A percentile compares a stretch with the other conserved stretches of the same genome.
These are phyloP conservation scores for Brassica juncea DNA, from an alignment of 345 rosid genomes.

Conservation along the genomic window DNA sequence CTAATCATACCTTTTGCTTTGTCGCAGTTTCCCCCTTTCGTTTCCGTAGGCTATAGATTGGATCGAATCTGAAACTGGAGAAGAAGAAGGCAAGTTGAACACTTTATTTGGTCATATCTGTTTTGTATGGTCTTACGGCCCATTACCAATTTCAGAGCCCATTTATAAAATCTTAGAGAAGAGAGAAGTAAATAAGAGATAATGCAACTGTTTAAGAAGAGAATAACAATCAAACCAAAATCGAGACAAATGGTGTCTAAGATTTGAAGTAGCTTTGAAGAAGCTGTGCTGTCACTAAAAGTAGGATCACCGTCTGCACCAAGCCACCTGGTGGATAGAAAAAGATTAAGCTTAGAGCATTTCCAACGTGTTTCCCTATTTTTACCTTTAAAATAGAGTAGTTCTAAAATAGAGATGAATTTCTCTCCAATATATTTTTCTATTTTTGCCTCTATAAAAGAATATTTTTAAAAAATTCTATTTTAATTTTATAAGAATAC, in stretches of 20 bases:
- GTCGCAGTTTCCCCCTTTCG: slow-evolving; percentile 1
- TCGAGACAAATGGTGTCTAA: not conserved
- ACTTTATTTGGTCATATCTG: not conserved
- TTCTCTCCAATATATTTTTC: too few species aligned
- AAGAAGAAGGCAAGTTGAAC: not conserved
- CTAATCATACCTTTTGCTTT: slow-evolving; percentile 14
- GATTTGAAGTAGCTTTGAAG: not conserved
- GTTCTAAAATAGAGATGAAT: too few species aligned
- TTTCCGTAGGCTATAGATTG: not conserved
- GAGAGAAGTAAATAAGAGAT: not conserved
- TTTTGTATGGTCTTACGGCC: not conserved
- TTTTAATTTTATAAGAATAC: too few species aligned
- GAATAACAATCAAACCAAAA: not conserved
- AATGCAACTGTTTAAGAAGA: not conserved
- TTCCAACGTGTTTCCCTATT: too few species aligned
- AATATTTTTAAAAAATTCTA: too few species aligned
- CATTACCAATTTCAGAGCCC: not conserved
- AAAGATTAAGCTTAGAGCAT: not conserved
- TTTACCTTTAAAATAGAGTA: too few species aligned
- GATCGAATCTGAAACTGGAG: slow-evolving; percentile 26
- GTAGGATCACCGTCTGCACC: not conserved
- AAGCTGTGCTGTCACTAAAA: not conserved
- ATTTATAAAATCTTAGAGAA: not conserved
- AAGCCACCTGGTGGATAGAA: not conserved
- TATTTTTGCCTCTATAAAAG: too few species aligned